A percentile compares a stretch with the other conserved stretches of the same genome.
These are phyloP conservation scores for Corchorus capsularis DNA, from an alignment of 345 rosid species.

Conservation along the genomic window DNA sequence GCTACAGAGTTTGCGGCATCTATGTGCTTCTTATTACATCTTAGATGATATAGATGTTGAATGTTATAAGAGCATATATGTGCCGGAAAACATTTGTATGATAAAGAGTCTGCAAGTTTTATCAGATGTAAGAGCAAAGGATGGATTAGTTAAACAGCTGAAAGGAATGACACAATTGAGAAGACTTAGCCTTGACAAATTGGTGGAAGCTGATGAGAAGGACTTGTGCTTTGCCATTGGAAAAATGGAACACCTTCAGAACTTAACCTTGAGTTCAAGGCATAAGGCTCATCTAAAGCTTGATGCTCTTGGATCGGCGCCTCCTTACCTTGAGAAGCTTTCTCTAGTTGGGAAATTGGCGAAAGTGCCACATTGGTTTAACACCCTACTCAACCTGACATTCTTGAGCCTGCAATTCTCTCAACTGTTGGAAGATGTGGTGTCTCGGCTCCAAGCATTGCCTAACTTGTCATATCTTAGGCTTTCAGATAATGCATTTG, in stretches of 20 bases:
- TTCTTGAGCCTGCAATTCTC: conserved; percentile 29
- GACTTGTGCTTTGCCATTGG: conserved; percentile 29
- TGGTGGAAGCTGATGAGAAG: conserved; percentile 27
- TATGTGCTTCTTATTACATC: conserved; percentile 18
- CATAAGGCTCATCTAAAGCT: neutral
- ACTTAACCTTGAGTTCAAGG: neutral
- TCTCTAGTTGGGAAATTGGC: conserved; percentile 34
- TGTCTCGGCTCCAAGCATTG: conserved; percentile 21
- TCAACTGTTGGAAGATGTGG: conserved; percentile 27
- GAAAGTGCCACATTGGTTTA: conserved; percentile 43
- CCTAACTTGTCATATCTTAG: conserved; percentile 28
- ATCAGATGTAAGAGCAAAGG: conserved; percentile 23
- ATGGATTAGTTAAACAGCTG: conserved; percentile 22
- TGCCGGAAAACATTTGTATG: conserved; percentile 11
- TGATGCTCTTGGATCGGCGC: conserved; percentile 4
- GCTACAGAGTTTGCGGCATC: conserved; percentile 30
- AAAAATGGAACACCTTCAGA: neutral
- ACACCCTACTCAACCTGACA: conserved; percentile 10
- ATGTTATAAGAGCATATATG: conserved; percentile 17
- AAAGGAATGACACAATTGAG: conserved; percentile 38
- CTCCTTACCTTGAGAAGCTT: conserved; percentile 31
- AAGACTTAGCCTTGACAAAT: conserved; percentile 27
- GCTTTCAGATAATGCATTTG: conserved; percentile 12
- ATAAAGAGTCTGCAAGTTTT: conserved; percentile 41
- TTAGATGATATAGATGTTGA: too few relatives aligned